Evolutionary conservation across 2,329 filamentous ascomycete genomes (phyloP), one percentile per base, ranked within the genome.

Genomic region (Chaetomiaceae sp.): DNA sequence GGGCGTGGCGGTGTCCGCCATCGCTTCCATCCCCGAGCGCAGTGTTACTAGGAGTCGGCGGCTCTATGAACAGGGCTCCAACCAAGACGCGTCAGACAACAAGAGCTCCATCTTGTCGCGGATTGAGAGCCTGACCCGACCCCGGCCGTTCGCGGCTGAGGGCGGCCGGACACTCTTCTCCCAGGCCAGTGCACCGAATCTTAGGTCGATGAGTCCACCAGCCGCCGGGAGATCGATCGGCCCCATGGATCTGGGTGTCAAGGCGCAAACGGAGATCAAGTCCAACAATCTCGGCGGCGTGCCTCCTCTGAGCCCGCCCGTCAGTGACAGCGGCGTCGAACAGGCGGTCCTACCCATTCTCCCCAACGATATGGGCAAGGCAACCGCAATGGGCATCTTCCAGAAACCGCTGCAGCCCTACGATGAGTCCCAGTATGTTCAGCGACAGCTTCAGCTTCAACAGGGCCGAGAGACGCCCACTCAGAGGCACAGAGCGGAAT

Each of bases 371-470:
- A 76, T 82, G 43, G 89, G 88, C 47, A 95, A 94, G 66, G 88
- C 89, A 5, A 95, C 89, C 0, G 87, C 89, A 1, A 71, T 77
- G 63, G 76, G 75, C 19, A 71, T 79, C 22, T 78, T 80, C 55
- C 87, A 87, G 59, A 90, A 90, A 65, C 88, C 91, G 1, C 72
- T 75, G 2, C 81, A 86, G 47, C 81, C 84, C 7, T 96, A 94
- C 61, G 89, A 95, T 63, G 91, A 96, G 64, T 83, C 86, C 19
- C 88, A 89, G 64, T 96, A 89, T 64, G 81, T 88, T 5, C 87
- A 95, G 65, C 83, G 90, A 40, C 88, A 95, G 64, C 74, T 88
- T 44, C 88, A 91, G 66, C 81, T 96, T 67, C 88, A 92, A 59
- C 82, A 88, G 63, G 88, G 85, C 25, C 81, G 86, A 23, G 85